Evolutionary conservation across 1,284 basidiomycete genomes (phyloP).

Genomic region (Sporisorium exsertum): DNA sequence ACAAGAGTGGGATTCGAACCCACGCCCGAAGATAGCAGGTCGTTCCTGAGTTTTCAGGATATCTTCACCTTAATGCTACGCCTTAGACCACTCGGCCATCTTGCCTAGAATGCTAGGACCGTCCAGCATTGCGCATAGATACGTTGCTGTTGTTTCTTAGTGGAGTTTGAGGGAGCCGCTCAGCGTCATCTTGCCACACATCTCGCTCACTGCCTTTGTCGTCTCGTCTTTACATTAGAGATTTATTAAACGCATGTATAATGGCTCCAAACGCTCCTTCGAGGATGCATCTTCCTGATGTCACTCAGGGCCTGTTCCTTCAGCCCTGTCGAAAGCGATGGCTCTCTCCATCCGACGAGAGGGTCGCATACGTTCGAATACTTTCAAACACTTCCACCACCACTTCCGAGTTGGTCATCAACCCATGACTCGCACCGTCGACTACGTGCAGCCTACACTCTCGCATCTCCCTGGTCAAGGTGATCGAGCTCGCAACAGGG

Average conservation of each 20-base stretch:
- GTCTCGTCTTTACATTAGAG: background rate
- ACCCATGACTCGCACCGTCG: conserved; percentile 85
- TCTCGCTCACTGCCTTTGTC: background rate
- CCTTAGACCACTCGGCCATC: conserved; percentile 67
- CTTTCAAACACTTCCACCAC: conserved; percentile 62
- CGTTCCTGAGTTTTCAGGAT: conserved; percentile 21
- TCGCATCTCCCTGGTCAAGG: conserved; percentile 90
- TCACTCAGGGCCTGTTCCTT: background rate
- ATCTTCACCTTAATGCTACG: conserved; percentile 57
- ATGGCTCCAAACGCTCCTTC: background rate
- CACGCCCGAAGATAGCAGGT: conserved; percentile 65
- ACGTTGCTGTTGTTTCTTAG: too few species aligned
- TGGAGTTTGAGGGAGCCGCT: too few species aligned
- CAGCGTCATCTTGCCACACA: too few species aligned
- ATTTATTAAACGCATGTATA: background rate
- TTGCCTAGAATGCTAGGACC: conserved; percentile 18
- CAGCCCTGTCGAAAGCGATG: background rate
- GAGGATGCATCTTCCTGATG: background rate
- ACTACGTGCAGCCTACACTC: conserved; percentile 83
- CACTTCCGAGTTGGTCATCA: conserved; percentile 79
- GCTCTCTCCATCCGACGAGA: background rate
- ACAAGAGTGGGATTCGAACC: conserved; percentile 68
- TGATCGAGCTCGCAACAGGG: conserved; percentile 81
- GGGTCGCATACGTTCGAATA: conserved; percentile 19
- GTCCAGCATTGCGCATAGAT: conserved; percentile 1